Base-by-base conservation (phyloP, 192 early-diverging fungal genomes). In the Linnemannia schmuckeri region DNA sequence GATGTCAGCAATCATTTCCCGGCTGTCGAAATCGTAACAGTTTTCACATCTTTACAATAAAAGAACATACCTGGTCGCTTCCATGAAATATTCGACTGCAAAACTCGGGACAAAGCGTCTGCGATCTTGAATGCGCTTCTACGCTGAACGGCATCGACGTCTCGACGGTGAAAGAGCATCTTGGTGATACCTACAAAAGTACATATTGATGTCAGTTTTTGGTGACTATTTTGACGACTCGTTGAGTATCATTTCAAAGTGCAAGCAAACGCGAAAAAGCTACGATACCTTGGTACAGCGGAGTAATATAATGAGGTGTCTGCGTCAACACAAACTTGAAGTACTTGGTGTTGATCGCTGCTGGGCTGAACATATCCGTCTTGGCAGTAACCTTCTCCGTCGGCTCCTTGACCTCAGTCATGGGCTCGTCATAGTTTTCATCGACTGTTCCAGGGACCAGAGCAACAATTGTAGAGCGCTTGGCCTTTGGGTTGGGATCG, bases 321-420 rank as follows among this genome's bases (percentile, higher is more conserved):
- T 96, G 91, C 0, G 91, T 92, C 52, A 96, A 77, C 13, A 96
- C 88, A 57, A 92, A 85, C 75, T 93, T 93, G 69, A 96, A 92
- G 71, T 86, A 90, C 61, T 92, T 92, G 17, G 92, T 90, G 75
- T 96, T 96, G 81, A 91, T 89, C 22, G 93, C 90, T 18, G 92
- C 85, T 24, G 84, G 90, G 75, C 94, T 92, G 27, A 92, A 92
- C n/a, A 73, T 83, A 40, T 92, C 89, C n/a, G 83, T 82, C 7
- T 72, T 74, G 24, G 82, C 70, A 8, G 79, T 70, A 40, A 68
- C 41, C 17, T 69, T 12, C 61, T 33, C 61, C 40, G 49, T 78
- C 30, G 78, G 46, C 37, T 76, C 74, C 27, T 73, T 79, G 42
- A 76, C 86, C 3, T 66, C 80, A 22, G 72, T 22, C 10, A 82